Conservation (phyloP, 1,284 basidiomycete species). For the Trichosporon asahii region DNA sequence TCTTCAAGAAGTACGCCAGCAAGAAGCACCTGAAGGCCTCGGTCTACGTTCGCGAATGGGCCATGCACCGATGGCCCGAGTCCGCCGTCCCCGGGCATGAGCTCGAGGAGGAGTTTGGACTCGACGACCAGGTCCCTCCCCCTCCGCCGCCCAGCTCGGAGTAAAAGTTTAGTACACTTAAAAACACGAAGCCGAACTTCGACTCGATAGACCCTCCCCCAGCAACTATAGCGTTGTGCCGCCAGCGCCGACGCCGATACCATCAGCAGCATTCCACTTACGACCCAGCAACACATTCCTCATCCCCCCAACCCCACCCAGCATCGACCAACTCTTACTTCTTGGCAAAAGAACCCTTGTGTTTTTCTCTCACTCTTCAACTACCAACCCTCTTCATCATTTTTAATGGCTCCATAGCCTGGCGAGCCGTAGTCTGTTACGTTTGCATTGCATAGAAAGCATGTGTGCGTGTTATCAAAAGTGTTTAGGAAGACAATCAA, state of each 20-base stretch:
- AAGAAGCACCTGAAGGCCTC: constrained; percentile 81
- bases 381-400: no score
- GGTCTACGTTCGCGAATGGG: constrained; percentile 56
- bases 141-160: constrained; percentile 7
- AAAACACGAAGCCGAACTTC: not conserved
- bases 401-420: constrained; percentile 3
- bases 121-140: constrained; percentile 13
- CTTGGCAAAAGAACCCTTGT: constrained; percentile 8
- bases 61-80: constrained; percentile 40
- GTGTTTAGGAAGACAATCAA: constrained; percentile 5
- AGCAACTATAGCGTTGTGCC: not conserved
- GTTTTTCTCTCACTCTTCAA: no score
- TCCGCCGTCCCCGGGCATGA: constrained; percentile 29
- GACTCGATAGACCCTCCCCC: not conserved
- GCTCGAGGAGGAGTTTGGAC: constrained; percentile 24
- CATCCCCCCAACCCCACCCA: not conserved
- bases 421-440: constrained; percentile 7
- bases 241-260: not conserved
- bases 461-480: constrained; percentile 8
- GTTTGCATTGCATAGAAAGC: constrained; percentile 6
- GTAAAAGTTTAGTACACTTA: not conserved
- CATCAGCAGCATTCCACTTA: not conserved
- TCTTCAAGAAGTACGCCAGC: constrained; percentile 61
- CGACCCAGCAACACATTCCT: not conserved
- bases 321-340: not conserved